Percentiles rank a stretch among this genome's conserved stretches.
Conservation (phyloP, 1,284 basidiomycete species). For the Marasmius fiardii region DNA sequence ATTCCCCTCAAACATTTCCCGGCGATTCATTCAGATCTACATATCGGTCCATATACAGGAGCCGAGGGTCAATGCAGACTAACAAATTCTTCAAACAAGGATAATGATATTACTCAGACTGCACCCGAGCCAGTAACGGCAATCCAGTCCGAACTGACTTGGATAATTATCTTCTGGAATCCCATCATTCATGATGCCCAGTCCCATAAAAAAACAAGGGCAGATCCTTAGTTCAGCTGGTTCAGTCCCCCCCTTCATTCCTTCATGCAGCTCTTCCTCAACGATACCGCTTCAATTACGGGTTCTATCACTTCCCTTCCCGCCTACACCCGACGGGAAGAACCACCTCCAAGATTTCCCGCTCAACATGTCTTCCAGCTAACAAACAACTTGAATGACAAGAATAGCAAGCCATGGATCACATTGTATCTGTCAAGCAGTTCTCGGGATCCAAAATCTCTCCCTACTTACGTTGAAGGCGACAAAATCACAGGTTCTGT, state of each 20-base stretch:
- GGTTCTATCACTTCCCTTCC: slow-evolving; percentile 13
- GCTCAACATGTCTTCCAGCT: slow-evolving; percentile 14
- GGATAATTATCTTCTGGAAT: too few species aligned
- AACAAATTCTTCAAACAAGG: too few species aligned
- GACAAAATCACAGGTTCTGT: slow-evolving; percentile 28
- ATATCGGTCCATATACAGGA: too few species aligned
- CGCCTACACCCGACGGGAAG: slow-evolving; percentile 12
- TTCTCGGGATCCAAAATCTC: slow-evolving; percentile 16
- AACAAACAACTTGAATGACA: slow-evolving; percentile 6
- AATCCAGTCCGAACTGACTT: too few species aligned
- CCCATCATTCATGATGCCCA: too few species aligned
- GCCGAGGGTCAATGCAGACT: too few species aligned
- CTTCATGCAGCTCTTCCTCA: not conserved
- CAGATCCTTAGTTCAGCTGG: not conserved
- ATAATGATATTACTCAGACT: too few species aligned
- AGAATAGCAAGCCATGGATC: slow-evolving; percentile 28
- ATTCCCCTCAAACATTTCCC: too few species aligned
- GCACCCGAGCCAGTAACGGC: too few species aligned
- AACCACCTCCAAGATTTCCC: not conserved
- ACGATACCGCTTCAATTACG: not conserved
- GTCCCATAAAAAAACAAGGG: not conserved
- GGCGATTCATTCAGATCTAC: too few species aligned
- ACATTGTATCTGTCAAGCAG: slow-evolving; percentile 29
- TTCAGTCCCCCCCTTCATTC: not conserved
- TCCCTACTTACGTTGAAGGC: slow-evolving; percentile 27